A percentile compares a stretch with the other conserved stretches of the same genome.
phyloP scores from a whole-genome alignment of 768 basidiomycete genomes.

The Artomyces pyxidatus region DNA sequence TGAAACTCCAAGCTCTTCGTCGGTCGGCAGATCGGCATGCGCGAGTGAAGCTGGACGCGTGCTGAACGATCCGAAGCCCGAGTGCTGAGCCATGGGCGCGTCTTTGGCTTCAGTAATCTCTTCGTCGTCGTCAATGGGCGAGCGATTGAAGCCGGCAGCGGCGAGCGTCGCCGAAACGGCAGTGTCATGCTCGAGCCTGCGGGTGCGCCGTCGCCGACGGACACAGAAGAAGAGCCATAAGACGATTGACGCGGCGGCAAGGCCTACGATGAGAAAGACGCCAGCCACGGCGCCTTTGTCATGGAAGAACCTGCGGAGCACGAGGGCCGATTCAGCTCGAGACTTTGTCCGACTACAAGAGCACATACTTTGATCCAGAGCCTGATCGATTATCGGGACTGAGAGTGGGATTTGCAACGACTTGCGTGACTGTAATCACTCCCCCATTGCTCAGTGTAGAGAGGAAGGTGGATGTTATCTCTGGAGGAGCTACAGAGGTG shows the following conservation, averaged over 20 bases:
- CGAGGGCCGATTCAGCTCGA: too few relatives aligned
- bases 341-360: too few relatives aligned
- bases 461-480: slow-evolving; percentile 48
- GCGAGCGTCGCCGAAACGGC: slow-evolving; percentile 66
- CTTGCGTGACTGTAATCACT: slow-evolving; percentile 50
- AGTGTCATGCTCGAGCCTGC: slow-evolving; percentile 57
- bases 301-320: slow-evolving; percentile 63
- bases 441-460: slow-evolving; percentile 47
- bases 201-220: slow-evolving; percentile 54
- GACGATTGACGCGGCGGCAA: slow-evolving; percentile 61
- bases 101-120: slow-evolving; percentile 16
- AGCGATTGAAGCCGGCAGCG: slow-evolving; percentile 61
- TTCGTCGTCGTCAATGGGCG: slow-evolving; percentile 45
- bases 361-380: slow-evolving; percentile 42
- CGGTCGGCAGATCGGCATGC: slow-evolving; percentile 12
- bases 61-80: slow-evolving; percentile 18
- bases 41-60: slow-evolving; percentile 9
- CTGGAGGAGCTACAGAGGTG: slow-evolving; percentile 42
- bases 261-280: slow-evolving; percentile 83
- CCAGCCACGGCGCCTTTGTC: slow-evolving; percentile 90
- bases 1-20: slow-evolving; percentile 10
- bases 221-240: slow-evolving; percentile 67
- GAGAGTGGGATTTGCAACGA: slow-evolving; percentile 67
- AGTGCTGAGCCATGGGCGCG: slow-evolving; percentile 18
- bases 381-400: slow-evolving; percentile 36